These are phyloP conservation scores for Kodamaea suecica DNA, from an alignment of 1,139 yeast species.

Conservation along the genomic window DNA sequence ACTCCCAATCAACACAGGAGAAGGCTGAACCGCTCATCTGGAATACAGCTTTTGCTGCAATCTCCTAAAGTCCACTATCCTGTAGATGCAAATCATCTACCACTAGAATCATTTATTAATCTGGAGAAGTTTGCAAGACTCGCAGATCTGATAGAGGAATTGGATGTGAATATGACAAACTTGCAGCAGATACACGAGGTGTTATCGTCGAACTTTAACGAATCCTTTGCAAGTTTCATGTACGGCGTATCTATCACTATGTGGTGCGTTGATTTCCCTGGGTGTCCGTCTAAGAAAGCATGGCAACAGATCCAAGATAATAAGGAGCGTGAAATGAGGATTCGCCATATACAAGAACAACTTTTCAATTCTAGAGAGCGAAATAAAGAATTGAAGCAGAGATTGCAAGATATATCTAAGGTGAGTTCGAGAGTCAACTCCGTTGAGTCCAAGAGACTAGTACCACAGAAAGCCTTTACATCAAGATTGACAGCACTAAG, in stretches of 20 bases:
- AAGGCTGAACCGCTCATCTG: slow-evolving; percentile 41
- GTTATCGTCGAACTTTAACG: slow-evolving; percentile 51
- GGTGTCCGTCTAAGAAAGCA: slow-evolving; percentile 36
- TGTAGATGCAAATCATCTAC: slow-evolving; percentile 37
- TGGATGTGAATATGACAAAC: slow-evolving; percentile 46
- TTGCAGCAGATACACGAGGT: slow-evolving; percentile 51
- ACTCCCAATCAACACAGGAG: slow-evolving; percentile 18
- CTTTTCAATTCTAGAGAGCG: slow-evolving; percentile 23
- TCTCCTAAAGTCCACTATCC: slow-evolving; percentile 46
- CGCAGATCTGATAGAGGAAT: slow-evolving; percentile 51
- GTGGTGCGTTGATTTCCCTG: slow-evolving; percentile 62
- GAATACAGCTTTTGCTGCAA: slow-evolving; percentile 36
- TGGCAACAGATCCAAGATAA: slow-evolving; percentile 32
- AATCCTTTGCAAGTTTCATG: slow-evolving; percentile 57
- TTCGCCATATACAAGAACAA: slow-evolving; percentile 21
- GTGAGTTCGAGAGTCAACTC: neutral
- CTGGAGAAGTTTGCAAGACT: slow-evolving; percentile 39
- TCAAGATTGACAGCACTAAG: neutral
- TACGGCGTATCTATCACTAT: slow-evolving; percentile 63
- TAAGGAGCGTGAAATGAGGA: slow-evolving; percentile 26
- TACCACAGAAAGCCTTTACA: too few species aligned
- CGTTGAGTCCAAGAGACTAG: neutral
- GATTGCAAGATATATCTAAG: slow-evolving; percentile 12
- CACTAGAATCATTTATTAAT: slow-evolving; percentile 33
- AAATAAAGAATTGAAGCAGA: slow-evolving; percentile 28